Evolutionary conservation across 257 asterid genomes (phyloP).

Genomic region (Solanum appendiculatum): DNA sequence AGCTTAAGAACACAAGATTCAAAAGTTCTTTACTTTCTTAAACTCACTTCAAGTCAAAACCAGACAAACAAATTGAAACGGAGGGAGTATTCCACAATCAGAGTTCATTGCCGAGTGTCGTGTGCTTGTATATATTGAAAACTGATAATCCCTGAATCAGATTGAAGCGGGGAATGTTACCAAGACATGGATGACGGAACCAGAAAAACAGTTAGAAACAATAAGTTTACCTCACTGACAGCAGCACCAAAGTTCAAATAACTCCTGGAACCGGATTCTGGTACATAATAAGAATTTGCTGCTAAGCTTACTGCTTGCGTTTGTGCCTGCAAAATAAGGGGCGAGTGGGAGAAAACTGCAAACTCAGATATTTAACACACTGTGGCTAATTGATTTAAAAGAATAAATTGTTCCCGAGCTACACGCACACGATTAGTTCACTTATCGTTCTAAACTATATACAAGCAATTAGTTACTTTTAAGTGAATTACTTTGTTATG

Average conservation of each 20-base stretch:
- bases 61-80: too few relatives aligned
- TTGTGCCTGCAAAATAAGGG: conserved; percentile 38
- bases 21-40: too few relatives aligned
- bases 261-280: conserved; percentile 18
- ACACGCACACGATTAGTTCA: not conserved
- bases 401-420: too few relatives aligned
- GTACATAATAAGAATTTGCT: conserved; percentile 44
- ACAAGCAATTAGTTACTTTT: not conserved
- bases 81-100: not conserved
- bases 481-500: not conserved
- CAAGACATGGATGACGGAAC: not conserved
- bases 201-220: not conserved
- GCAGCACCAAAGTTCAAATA: conserved; percentile 67
- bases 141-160: not conserved
- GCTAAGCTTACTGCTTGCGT: conserved; percentile 31
- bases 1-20: not conserved
- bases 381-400: too few relatives aligned
- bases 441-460: not conserved
- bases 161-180: not conserved
- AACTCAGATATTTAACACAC: not conserved
- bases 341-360: not conserved
- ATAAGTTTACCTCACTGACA: conserved; percentile 53
- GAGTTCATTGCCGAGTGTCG: not conserved
- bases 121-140: not conserved
- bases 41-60: not conserved